phyloP scores from a whole-genome alignment of 2,329 filamentous ascomycete species.

The Knufia fluminis region DNA sequence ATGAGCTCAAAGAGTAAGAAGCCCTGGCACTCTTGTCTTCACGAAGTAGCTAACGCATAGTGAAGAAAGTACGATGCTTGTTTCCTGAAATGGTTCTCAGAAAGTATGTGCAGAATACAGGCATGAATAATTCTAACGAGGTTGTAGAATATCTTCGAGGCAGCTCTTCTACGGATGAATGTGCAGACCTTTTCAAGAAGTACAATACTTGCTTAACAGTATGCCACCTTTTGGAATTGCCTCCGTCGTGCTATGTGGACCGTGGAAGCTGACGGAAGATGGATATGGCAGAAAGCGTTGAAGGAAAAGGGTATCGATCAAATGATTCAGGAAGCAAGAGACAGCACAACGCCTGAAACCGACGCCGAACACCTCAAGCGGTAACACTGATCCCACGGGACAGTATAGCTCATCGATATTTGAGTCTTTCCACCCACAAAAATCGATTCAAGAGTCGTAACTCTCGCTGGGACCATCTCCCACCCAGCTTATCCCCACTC shows the following conservation, averaged over 20 bases:
- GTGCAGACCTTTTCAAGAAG: conserved; percentile 72
- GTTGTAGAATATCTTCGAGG: conserved; percentile 79
- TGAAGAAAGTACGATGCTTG: conserved; percentile 86
- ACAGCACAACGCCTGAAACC: conserved; percentile 72
- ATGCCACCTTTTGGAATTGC: conserved; percentile 26
- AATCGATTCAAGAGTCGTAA: no score
- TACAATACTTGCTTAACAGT: conserved; percentile 84
- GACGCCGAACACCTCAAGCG: conserved; percentile 58
- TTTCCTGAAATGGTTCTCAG: conserved; percentile 98
- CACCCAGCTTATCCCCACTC: no score
- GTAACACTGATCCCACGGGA: no score
- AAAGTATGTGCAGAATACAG: conserved; percentile 56
- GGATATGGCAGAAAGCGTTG: conserved; percentile 59
- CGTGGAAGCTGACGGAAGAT: not conserved
- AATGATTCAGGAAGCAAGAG: conserved; percentile 81
- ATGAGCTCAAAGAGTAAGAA: conserved; percentile 80
- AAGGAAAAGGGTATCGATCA: conserved; percentile 87
- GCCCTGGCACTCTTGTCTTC: not conserved
- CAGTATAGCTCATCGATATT: no score
- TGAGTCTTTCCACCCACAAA: not conserved
- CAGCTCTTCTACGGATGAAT: conserved; percentile 75
- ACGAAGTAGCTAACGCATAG: not conserved
- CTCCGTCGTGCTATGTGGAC: not conserved
- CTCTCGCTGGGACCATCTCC: not conserved
- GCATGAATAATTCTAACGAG: conserved; percentile 7